Conservation (phyloP, 2,329 filamentous ascomycete species). For the Aspergillus arachidicola region DNA sequence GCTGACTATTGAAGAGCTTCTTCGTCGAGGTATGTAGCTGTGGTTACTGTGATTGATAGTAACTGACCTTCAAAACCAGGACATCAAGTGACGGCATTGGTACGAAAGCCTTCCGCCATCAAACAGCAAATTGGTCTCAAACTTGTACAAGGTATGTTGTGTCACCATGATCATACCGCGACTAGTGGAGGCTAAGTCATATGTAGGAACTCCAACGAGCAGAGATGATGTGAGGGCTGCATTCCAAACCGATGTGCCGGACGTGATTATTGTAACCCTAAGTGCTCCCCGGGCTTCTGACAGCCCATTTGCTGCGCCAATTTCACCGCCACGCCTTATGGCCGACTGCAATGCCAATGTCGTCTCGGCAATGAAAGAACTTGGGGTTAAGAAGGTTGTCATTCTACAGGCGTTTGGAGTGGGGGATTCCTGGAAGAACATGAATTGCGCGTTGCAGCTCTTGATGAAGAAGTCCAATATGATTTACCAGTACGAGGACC, state of each 20-base stretch:
- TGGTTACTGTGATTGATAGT: background rate
- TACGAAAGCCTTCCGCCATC: conserved; percentile 35
- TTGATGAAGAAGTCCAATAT: conserved; percentile 54
- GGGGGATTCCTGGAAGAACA: conserved; percentile 47
- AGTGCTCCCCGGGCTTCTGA: conserved; percentile 50
- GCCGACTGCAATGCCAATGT: conserved; percentile 45
- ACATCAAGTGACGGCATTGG: conserved; percentile 44
- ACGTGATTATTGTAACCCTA: conserved; percentile 54
- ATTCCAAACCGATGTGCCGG: conserved; percentile 17
- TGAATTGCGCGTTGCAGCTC: conserved; percentile 46
- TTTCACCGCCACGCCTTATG: conserved; percentile 52
- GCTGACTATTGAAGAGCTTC: conserved; percentile 44
- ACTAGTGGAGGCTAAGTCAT: background rate
- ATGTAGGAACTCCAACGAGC: conserved; percentile 25
- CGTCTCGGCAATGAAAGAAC: conserved; percentile 41
- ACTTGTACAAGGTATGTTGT: conserved; percentile 21
- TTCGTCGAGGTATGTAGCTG: conserved; percentile 30
- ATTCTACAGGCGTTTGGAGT: conserved; percentile 56
- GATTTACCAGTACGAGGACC: conserved; percentile 51
- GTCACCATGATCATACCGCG: background rate
- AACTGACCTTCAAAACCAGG: conserved; percentile 10
- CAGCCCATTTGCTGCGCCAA: conserved; percentile 52
- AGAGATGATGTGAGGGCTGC: conserved; percentile 23
- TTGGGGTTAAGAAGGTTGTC: conserved; percentile 47
- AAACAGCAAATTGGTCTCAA: conserved; percentile 23